These are phyloP conservation scores for Apiotrichum mycotoxinovorans DNA, from an alignment of 1,284 basidiomycete species.

Conservation along the genomic window DNA sequence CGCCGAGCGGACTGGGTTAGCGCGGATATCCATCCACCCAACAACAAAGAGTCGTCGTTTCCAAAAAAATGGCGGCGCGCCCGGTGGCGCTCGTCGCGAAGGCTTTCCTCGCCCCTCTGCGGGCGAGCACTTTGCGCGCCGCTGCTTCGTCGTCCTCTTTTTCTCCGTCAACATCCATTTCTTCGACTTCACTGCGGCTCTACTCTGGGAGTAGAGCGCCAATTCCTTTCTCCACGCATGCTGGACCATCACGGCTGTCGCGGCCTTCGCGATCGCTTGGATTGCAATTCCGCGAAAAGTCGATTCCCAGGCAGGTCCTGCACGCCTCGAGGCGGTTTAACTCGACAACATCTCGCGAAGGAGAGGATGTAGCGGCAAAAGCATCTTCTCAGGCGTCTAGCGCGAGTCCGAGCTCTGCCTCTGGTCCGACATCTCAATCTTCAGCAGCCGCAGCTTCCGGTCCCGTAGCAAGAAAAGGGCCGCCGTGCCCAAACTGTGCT, in stretches of 20 bases:
- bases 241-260: neutral
- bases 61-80: constrained; percentile 7
- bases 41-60: neutral
- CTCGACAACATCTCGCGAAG: neutral
- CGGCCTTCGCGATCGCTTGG: neutral
- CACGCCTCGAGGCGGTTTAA: constrained; percentile 6
- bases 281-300: neutral
- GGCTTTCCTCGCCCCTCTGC: constrained; percentile 1
- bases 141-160: neutral
- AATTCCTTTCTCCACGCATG: too few relatives aligned
- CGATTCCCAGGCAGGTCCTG: constrained; percentile 1
- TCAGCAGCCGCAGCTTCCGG: neutral
- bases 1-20: neutral
- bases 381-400: neutral
- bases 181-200: neutral
- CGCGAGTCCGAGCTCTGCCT: too few relatives aligned
- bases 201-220: too few relatives aligned
- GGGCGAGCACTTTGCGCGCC: constrained; percentile 7
- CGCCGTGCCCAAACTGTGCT: constrained; percentile 1
- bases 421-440: neutral
- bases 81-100: neutral
- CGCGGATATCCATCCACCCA: neutral
- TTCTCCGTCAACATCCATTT: constrained; percentile 9
- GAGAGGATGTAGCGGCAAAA: neutral
- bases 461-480: neutral